Percentiles rank a stretch among this genome's conserved stretches.
Conservation (phyloP, 768 basidiomycete species). For the Cystofilobasidium macerans region DNA sequence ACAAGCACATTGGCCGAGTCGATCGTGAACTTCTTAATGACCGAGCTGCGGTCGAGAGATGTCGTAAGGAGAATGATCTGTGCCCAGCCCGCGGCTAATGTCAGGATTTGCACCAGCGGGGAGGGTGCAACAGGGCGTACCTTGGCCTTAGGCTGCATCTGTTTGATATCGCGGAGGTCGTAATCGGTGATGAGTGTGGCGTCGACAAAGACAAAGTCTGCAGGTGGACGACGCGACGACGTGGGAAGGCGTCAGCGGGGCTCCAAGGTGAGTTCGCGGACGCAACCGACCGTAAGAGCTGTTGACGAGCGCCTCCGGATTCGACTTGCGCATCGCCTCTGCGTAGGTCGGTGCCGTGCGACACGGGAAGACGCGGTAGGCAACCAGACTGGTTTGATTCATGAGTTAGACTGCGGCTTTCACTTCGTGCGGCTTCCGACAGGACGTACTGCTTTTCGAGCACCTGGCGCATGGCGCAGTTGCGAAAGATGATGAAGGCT, state of each 20-base stretch:
- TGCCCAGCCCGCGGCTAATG: neutral
- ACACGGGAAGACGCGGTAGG: neutral
- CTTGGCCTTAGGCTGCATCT: conserved; percentile 6
- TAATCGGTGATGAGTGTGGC: neutral
- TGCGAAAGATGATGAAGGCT: neutral
- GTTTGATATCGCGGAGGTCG: neutral
- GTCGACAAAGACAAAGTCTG: conserved; percentile 17
- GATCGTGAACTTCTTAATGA: neutral
- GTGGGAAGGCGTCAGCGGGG: no score
- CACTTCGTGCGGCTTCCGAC: neutral
- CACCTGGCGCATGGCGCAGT: neutral
- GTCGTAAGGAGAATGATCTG: conserved; percentile 11
- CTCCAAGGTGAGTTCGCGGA: neutral
- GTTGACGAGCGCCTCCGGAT: neutral
- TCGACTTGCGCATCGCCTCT: neutral
- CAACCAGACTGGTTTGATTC: neutral
- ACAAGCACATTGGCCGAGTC: neutral
- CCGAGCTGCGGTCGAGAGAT: neutral
- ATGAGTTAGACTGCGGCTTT: neutral
- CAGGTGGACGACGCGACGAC: no score
- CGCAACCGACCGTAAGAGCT: neutral
- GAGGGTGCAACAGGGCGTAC: neutral
- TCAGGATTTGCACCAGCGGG: no score
- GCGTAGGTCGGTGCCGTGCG: neutral
- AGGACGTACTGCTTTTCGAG: conserved; percentile 1